phyloP scores from a whole-genome alignment of 2,329 filamentous ascomycete genomes.

The Penicillium sp. region DNA sequence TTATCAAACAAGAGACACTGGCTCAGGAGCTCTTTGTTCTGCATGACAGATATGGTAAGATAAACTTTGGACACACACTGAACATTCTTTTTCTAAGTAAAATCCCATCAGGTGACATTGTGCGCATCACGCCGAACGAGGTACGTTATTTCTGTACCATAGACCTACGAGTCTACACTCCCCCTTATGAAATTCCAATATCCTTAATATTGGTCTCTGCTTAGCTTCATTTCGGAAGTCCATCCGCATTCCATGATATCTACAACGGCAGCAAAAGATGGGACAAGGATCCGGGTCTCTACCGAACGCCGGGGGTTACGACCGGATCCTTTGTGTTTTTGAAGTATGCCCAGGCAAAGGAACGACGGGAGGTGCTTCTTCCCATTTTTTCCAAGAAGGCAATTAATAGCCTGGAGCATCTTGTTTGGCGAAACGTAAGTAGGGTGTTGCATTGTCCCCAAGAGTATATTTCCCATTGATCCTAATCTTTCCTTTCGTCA shows the following conservation, averaged over 20 bases:
- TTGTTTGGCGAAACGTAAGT: slow-evolving; percentile 15
- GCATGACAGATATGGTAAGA: slow-evolving; percentile 4
- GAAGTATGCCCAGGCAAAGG: slow-evolving; percentile 15
- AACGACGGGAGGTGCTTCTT: slow-evolving; percentile 14
- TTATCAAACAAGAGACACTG: slow-evolving; percentile 11
- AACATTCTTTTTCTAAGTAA: background rate
- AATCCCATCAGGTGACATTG: background rate
- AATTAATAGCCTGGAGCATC: slow-evolving; percentile 11
- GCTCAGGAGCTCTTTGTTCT: slow-evolving; percentile 5
- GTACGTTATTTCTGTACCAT: background rate
- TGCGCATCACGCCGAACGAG: slow-evolving; percentile 5
- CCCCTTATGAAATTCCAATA: background rate
- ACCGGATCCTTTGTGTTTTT: slow-evolving; percentile 13
- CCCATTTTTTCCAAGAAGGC: slow-evolving; percentile 15
- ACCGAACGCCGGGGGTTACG: slow-evolving; percentile 12
- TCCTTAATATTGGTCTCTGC: background rate
- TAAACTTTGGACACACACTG: background rate
- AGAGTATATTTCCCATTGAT: too few relatives aligned
- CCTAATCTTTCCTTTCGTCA: background rate
- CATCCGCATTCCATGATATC: slow-evolving; percentile 14
- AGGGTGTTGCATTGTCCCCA: background rate
- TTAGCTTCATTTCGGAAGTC: slow-evolving; percentile 15
- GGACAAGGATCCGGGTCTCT: slow-evolving; percentile 16
- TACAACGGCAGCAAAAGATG: slow-evolving; percentile 16
- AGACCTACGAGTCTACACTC: too few relatives aligned